Conservation (phyloP, 768 basidiomycete genomes). For the Pholiota conissans region DNA sequence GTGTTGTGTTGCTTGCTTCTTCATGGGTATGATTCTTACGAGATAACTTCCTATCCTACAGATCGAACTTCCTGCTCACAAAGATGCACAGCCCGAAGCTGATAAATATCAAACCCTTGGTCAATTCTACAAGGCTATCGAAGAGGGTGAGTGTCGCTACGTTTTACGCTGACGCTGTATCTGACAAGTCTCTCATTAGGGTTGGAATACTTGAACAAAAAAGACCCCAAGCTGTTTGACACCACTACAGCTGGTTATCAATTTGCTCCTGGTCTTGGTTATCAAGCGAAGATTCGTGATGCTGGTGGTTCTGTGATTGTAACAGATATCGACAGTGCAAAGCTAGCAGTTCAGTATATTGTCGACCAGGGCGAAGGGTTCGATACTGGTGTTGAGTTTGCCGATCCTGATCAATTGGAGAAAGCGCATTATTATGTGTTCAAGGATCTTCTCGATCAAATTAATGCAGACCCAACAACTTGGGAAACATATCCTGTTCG, state of each 20-base stretch:
- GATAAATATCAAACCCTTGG: conserved; percentile 16
- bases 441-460: conserved; percentile 14
- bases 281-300: conserved; percentile 11
- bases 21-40: too few relatives aligned
- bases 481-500: conserved; percentile 17
- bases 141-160: conserved; percentile 3
- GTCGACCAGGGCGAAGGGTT: conserved; percentile 26
- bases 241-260: conserved; percentile 8
- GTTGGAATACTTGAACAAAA: conserved; percentile 4
- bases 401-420: conserved; percentile 17
- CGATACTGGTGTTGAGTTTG: conserved; percentile 9
- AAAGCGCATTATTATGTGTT: conserved; percentile 22
- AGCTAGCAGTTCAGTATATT: conserved; percentile 19
- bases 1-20: neutral
- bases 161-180: too few relatives aligned
- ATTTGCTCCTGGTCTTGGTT: conserved; percentile 16
- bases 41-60: neutral
- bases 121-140: conserved; percentile 17
- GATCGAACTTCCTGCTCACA: conserved; percentile 12
- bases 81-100: conserved; percentile 10
- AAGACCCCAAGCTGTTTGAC: conserved; percentile 6
- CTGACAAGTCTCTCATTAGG: conserved; percentile 1
- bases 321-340: conserved; percentile 16
- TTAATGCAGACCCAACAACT: conserved; percentile 4
- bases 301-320: conserved; percentile 17